These are phyloP conservation scores for Phytophthora fragariae DNA, from an alignment of 352 stramenopile genomes.

Conservation along the genomic window DNA sequence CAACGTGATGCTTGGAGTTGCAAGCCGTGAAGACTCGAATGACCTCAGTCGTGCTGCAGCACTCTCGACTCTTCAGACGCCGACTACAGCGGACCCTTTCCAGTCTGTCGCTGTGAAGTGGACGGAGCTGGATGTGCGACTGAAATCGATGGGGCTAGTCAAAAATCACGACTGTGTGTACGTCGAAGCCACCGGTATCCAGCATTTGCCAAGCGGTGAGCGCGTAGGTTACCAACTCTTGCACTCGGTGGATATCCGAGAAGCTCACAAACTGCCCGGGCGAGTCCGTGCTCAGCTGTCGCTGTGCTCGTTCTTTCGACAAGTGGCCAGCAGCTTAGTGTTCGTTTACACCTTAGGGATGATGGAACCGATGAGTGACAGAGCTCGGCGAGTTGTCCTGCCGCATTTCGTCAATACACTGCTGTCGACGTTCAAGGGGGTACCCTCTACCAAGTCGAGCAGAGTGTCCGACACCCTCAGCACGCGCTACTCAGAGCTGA, in stretches of 20 bases:
- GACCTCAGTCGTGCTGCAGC: slow-evolving; percentile 40
- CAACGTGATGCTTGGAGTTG: slow-evolving; percentile 40
- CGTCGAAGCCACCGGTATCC: slow-evolving; percentile 46
- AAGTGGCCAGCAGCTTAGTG: slow-evolving; percentile 27
- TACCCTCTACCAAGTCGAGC: not conserved
- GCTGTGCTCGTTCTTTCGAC: slow-evolving; percentile 43
- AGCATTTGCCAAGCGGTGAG: slow-evolving; percentile 34
- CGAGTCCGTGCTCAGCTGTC: slow-evolving; percentile 44
- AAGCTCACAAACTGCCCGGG: slow-evolving; percentile 20
- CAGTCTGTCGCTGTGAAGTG: slow-evolving; percentile 39
- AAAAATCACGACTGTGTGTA: slow-evolving; percentile 54
- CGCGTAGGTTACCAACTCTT: slow-evolving; percentile 56
- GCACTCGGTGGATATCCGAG: slow-evolving; percentile 54
- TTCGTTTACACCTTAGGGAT: slow-evolving; percentile 33
- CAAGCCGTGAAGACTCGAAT: slow-evolving; percentile 37
- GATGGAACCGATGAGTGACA: slow-evolving; percentile 29
- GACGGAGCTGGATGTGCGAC: slow-evolving; percentile 34
- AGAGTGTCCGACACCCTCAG: slow-evolving; percentile 1
- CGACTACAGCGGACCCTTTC: slow-evolving; percentile 49
- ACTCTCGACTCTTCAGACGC: slow-evolving; percentile 42
- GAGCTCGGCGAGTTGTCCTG: slow-evolving; percentile 21
- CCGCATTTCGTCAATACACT: slow-evolving; percentile 31
- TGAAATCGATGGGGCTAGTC: slow-evolving; percentile 42
- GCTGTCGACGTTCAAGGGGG: slow-evolving; percentile 31
- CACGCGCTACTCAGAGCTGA: not conserved